A percentile compares a stretch with the other conserved stretches of the same genome.
These are phyloP conservation scores for Diaporthe velutina DNA, from an alignment of 2,329 filamentous ascomycete species.

Conservation along the genomic window DNA sequence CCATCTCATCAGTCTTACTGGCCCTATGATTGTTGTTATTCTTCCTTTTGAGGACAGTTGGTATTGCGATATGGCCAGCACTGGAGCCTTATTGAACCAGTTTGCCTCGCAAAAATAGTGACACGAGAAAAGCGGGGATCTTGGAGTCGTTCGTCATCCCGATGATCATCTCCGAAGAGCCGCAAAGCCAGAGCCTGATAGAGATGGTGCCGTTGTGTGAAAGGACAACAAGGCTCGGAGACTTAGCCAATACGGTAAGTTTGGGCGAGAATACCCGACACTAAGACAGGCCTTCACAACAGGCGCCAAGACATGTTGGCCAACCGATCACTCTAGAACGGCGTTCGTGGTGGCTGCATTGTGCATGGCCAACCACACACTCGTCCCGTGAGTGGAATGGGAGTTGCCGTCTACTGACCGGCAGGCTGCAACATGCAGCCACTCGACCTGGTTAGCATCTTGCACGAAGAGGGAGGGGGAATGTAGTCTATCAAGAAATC, in stretches of 20 bases:
- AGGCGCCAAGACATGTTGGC: neutral
- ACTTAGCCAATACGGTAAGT: neutral
- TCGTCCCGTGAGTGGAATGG: neutral
- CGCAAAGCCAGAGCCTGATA: neutral
- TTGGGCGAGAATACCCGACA: no score
- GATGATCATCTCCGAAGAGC: neutral
- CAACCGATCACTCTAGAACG: neutral
- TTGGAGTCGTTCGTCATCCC: neutral
- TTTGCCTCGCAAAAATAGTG: neutral
- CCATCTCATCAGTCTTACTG: neutral
- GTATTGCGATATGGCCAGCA: neutral
- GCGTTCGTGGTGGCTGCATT: neutral
- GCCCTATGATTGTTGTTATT: no score
- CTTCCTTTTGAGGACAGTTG: no score
- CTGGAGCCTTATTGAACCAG: neutral
- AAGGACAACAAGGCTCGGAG: neutral
- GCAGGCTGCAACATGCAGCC: neutral
- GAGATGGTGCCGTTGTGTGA: neutral
- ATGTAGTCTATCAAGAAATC: no score
- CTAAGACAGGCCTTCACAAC: neutral
- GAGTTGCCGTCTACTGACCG: neutral
- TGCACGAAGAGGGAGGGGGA: no score
- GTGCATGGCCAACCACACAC: neutral
- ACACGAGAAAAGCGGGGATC: neutral
- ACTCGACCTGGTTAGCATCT: no score